Conservation (phyloP, 495 filamentous ascomycete species). For the Thermochaetoides thermophila region DNA sequence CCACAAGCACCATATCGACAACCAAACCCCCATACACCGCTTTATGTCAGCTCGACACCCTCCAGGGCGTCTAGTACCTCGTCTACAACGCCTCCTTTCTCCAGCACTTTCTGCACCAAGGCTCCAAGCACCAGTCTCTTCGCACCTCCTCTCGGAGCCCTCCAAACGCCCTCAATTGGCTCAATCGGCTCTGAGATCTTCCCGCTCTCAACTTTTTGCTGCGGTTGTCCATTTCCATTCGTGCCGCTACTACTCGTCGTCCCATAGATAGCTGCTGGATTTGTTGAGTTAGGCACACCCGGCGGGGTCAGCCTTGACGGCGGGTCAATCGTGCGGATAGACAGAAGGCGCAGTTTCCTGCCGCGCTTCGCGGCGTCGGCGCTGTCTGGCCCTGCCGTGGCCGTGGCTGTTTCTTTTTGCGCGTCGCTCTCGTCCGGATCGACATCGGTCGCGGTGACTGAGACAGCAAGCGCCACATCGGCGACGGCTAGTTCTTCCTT, state of each 20-base stretch:
- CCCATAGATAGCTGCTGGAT: constrained; percentile 48
- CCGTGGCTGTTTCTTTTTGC: no score
- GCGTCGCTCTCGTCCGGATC: constrained; percentile 14
- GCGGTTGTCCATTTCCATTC: neutral
- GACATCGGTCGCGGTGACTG: constrained; percentile 31
- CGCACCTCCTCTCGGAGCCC: constrained; percentile 57
- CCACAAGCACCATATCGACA: neutral
- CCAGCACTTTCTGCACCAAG: constrained; percentile 52
- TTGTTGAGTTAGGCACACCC: constrained; percentile 53
- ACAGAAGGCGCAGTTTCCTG: constrained; percentile 35
- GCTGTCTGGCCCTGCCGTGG: no score
- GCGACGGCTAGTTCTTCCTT: constrained; percentile 86
- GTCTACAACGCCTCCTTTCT: constrained; percentile 62
- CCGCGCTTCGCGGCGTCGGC: neutral
- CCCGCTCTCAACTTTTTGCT: constrained; percentile 25
- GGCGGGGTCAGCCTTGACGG: constrained; percentile 41
- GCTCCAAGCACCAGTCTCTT: constrained; percentile 50
- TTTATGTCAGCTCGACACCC: constrained; percentile 37
- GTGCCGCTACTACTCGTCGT: constrained; percentile 15
- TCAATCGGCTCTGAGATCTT: constrained; percentile 37
- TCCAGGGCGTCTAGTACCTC: constrained; percentile 73
- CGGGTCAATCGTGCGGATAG: constrained; percentile 55
- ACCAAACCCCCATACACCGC: no score
- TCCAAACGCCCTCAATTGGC: constrained; percentile 61
- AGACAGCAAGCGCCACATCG: constrained; percentile 71